Conservation (phyloP, 441 rosid genomes). For the Francoa sonchifolia region DNA sequence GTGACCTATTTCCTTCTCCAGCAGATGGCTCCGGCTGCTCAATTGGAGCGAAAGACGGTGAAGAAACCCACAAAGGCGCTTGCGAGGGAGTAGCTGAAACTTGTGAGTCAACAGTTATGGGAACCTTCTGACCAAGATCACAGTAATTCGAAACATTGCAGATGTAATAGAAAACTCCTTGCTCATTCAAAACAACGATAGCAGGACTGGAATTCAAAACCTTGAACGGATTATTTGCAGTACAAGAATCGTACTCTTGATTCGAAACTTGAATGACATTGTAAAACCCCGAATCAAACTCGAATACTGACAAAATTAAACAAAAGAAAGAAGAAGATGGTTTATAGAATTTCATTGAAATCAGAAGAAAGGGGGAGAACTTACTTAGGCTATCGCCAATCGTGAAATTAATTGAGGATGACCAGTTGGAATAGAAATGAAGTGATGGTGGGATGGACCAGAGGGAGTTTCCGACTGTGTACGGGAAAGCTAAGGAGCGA, state of each 20-base stretch:
- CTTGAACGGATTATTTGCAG: conserved; percentile 15
- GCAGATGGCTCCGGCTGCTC: too few species aligned
- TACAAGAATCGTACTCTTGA: conserved; percentile 23
- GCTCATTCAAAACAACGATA: conserved; percentile 9
- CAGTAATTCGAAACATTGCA: conserved; percentile 34
- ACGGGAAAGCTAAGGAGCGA: conserved; percentile 8
- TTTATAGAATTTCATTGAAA: too few species aligned
- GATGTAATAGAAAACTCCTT: conserved; percentile 27
- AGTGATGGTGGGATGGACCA: conserved; percentile 28
- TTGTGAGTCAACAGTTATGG: conserved; percentile 13
- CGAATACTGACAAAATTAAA: conserved; percentile 12
- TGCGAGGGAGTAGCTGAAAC: too few species aligned
- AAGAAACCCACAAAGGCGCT: too few species aligned
- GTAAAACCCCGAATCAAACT: conserved; percentile 19
- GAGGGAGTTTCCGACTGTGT: conserved; percentile 23
- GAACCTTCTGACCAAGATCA: conserved; percentile 25
- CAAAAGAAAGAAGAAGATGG: background rate
- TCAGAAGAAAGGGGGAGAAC: too few species aligned
- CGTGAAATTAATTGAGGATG: conserved; percentile 18
- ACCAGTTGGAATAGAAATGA: conserved; percentile 23
- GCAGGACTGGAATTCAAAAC: conserved; percentile 19
- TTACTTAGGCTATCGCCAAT: conserved; percentile 20
- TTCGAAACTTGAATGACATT: conserved; percentile 26
- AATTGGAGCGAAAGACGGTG: too few species aligned
- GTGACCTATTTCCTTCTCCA: too few species aligned